Conservation (phyloP, 2,329 filamentous ascomycete species). For the Penicillium italicum region DNA sequence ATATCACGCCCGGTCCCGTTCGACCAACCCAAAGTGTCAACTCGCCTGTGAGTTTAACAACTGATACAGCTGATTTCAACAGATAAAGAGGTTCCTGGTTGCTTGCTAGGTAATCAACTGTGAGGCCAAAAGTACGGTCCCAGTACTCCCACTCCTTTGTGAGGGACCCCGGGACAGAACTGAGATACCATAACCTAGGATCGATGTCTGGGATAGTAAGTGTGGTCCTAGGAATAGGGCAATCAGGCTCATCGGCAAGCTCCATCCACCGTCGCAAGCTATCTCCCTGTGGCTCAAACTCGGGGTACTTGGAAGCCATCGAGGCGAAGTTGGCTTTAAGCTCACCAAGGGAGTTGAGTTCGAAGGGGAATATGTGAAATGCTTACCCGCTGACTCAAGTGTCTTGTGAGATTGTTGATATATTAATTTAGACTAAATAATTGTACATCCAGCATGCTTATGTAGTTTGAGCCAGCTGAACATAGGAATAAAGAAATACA, state of each 20-base stretch:
- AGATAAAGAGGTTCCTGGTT: neutral
- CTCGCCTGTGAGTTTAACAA: neutral
- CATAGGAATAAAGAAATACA: neutral
- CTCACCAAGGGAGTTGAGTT: no score
- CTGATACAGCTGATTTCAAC: neutral
- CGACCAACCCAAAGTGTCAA: neutral
- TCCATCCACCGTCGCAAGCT: neutral
- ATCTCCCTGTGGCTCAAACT: neutral
- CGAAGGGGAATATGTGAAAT: neutral
- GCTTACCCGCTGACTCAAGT: neutral
- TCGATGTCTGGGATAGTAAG: neutral
- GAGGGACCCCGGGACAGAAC: neutral
- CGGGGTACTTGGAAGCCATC: neutral
- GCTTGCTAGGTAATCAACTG: neutral
- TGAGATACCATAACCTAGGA: neutral
- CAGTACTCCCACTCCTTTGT: neutral
- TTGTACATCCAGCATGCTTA: neutral
- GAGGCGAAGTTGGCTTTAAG: neutral
- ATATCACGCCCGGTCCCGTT: constrained; percentile 1
- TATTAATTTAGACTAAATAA: neutral
- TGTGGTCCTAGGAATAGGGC: neutral
- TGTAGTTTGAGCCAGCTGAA: neutral
- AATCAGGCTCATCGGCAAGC: neutral
- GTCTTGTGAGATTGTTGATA: neutral
- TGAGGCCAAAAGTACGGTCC: neutral